Percentiles rank a stretch among this genome's conserved stretches.
phyloP scores from a whole-genome alignment of 2,329 filamentous ascomycete genomes.

The Aspergillus sp. region DNA sequence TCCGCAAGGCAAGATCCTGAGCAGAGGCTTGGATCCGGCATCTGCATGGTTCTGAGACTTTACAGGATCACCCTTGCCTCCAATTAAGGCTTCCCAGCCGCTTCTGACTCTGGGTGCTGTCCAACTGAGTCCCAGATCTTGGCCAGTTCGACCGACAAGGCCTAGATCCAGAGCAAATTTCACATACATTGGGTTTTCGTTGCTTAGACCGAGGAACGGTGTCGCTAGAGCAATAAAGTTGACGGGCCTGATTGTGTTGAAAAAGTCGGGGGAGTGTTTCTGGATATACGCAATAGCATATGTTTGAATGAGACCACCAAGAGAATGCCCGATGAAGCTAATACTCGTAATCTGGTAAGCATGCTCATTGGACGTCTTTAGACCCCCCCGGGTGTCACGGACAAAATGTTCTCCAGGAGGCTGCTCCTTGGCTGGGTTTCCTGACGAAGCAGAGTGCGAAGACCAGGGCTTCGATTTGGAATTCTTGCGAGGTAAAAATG shows the following conservation, averaged over 20 bases:
- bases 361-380: slow-evolving; percentile 46
- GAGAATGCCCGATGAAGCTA: slow-evolving; percentile 88
- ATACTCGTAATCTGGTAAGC: slow-evolving; percentile 89
- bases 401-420: slow-evolving; percentile 35
- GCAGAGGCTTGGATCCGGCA: slow-evolving; percentile 80
- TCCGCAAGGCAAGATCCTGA: slow-evolving; percentile 86
- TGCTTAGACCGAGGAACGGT: slow-evolving; percentile 86
- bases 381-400: slow-evolving; percentile 36
- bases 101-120: slow-evolving; percentile 79
- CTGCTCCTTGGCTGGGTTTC: slow-evolving; percentile 22
- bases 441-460: slow-evolving; percentile 47
- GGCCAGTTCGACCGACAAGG: slow-evolving; percentile 89
- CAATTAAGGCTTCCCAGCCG: slow-evolving; percentile 85
- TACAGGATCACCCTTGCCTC: slow-evolving; percentile 65
- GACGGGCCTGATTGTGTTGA: slow-evolving; percentile 77
- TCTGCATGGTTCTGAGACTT: slow-evolving; percentile 60
- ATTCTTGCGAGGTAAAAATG: slow-evolving; percentile 69
- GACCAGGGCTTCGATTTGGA: slow-evolving; percentile 50
- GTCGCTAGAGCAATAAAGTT: slow-evolving; percentile 89
- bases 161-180: slow-evolving; percentile 97
- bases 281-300: slow-evolving; percentile 96
- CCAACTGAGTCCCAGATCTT: slow-evolving; percentile 94
- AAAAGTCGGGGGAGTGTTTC: slow-evolving; percentile 90
- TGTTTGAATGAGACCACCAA: slow-evolving; percentile 85
- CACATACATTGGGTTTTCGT: slow-evolving; percentile 96